These are phyloP conservation scores for Rhodotorula sp. DNA, from an alignment of 1,284 basidiomycete genomes.

Conservation along the genomic window DNA sequence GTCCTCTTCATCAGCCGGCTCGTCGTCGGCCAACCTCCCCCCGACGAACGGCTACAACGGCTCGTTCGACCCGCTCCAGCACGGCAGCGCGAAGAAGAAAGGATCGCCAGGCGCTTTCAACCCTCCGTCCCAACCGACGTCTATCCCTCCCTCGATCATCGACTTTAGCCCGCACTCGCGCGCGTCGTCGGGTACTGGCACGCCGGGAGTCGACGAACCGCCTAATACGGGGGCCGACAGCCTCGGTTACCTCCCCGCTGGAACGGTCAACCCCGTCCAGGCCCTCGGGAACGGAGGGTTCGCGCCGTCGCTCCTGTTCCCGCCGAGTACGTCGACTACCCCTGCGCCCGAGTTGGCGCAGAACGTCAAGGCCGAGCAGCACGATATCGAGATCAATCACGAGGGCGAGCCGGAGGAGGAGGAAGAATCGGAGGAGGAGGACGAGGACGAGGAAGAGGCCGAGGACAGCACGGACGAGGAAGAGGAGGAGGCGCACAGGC, in stretches of 20 bases:
- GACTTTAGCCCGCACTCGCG: constrained; percentile 17
- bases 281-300: constrained; percentile 19
- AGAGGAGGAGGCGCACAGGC: neutral
- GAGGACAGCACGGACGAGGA: constrained; percentile 2
- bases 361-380: neutral
- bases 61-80: constrained; percentile 17
- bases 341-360: neutral
- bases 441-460: constrained; percentile 1
- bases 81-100: constrained; percentile 32
- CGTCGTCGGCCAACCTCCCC: constrained; percentile 7
- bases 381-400: neutral
- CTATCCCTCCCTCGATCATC: constrained; percentile 18
- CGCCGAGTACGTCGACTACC: neutral
- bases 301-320: constrained; percentile 20
- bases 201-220: constrained; percentile 11
- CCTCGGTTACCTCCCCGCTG: constrained; percentile 15
- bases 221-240: constrained; percentile 20
- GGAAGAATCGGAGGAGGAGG: constrained; percentile 6
- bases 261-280: constrained; percentile 13
- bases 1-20: constrained; percentile 18
- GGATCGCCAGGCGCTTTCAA: neutral
- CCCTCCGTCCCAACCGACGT: constrained; percentile 2
- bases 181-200: constrained; percentile 9
- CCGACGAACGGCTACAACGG: constrained; percentile 3
- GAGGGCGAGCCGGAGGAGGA: neutral